Conservation (phyloP, 2,329 filamentous ascomycete genomes). For the Meredithiella fracta region DNA sequence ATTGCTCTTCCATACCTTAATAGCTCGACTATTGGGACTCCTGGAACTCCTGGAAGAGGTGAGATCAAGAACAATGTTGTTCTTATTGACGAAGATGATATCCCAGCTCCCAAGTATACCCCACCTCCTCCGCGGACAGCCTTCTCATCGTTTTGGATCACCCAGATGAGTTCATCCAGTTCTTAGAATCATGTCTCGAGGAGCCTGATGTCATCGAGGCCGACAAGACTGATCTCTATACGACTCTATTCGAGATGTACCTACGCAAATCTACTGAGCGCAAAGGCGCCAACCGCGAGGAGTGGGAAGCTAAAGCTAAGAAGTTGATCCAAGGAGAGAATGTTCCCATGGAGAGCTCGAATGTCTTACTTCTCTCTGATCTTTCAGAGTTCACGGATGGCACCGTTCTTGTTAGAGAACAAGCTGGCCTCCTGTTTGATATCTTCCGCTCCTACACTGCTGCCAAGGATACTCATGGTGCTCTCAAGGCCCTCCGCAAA, state of each 20-base stretch:
- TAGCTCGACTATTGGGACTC: conserved; percentile 37
- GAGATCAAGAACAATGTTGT: conserved; percentile 33
- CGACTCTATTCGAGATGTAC: conserved; percentile 96
- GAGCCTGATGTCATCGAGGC: conserved; percentile 53
- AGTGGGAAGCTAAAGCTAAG: conserved; percentile 86
- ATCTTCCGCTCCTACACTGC: conserved; percentile 94
- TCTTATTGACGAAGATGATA: conserved; percentile 30
- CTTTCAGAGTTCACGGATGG: conserved; percentile 80
- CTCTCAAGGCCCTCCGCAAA: conserved; percentile 75
- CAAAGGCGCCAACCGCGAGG: conserved; percentile 51
- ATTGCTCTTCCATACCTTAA: conserved; percentile 78
- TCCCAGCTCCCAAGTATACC: conserved; percentile 44
- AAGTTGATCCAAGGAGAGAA: conserved; percentile 67
- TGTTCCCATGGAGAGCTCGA: conserved; percentile 81
- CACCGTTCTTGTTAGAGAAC: conserved; percentile 81
- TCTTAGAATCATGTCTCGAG: conserved; percentile 73
- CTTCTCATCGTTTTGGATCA: conserved; percentile 97
- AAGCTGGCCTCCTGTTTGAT: conserved; percentile 79
- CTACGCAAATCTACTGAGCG: conserved; percentile 70
- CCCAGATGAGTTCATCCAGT: conserved; percentile 76
- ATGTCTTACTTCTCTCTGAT: conserved; percentile 82
- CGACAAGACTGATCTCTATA: conserved; percentile 76
- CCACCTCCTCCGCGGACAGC: conserved; percentile 72
- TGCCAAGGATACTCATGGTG: conserved; percentile 77
- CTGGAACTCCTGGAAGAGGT: conserved; percentile 29